These are phyloP conservation scores for Epichloe bromicola DNA, from an alignment of 2,329 filamentous ascomycete genomes.

Conservation along the genomic window DNA sequence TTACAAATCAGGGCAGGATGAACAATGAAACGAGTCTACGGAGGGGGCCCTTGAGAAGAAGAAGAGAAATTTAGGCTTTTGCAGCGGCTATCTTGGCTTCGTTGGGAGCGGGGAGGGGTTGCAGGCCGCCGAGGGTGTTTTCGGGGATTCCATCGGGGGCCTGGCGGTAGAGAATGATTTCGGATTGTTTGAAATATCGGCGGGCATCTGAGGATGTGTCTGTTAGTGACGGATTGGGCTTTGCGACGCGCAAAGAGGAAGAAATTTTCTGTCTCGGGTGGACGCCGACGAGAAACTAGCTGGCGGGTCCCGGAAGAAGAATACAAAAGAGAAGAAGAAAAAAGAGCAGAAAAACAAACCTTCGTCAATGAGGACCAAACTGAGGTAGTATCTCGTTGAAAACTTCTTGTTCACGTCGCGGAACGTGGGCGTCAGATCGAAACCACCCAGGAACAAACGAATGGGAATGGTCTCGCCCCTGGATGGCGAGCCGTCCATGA, in stretches of 20 bases:
- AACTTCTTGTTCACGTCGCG: slow-evolving; percentile 99
- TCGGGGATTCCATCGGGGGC: slow-evolving; percentile 38
- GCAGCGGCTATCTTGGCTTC: slow-evolving; percentile 33
- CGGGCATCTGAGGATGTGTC: slow-evolving; percentile 54
- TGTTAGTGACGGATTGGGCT: background rate
- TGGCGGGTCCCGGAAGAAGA: too few relatives aligned
- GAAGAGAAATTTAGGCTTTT: slow-evolving; percentile 8
- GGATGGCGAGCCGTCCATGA: slow-evolving; percentile 98
- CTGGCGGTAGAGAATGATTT: slow-evolving; percentile 93
- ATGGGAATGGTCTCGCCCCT: slow-evolving; percentile 93
- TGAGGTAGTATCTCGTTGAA: slow-evolving; percentile 94
- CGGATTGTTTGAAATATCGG: slow-evolving; percentile 97
- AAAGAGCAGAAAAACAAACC: slow-evolving; percentile 35
- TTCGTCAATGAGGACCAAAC: slow-evolving; percentile 90
- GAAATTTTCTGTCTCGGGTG: too few relatives aligned
- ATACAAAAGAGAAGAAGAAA: background rate
- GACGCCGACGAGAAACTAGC: too few relatives aligned
- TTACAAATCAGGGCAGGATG: background rate
- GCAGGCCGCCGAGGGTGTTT: slow-evolving; percentile 22
- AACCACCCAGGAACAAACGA: slow-evolving; percentile 88
- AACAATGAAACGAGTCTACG: background rate
- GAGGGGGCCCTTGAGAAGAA: background rate
- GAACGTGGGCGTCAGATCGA: slow-evolving; percentile 95
- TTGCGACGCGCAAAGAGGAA: too few relatives aligned
- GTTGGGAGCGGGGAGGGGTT: slow-evolving; percentile 27